Evolutionary conservation across 2,329 filamentous ascomycete species (phyloP).

Genomic region (Fusarium sp.): DNA sequence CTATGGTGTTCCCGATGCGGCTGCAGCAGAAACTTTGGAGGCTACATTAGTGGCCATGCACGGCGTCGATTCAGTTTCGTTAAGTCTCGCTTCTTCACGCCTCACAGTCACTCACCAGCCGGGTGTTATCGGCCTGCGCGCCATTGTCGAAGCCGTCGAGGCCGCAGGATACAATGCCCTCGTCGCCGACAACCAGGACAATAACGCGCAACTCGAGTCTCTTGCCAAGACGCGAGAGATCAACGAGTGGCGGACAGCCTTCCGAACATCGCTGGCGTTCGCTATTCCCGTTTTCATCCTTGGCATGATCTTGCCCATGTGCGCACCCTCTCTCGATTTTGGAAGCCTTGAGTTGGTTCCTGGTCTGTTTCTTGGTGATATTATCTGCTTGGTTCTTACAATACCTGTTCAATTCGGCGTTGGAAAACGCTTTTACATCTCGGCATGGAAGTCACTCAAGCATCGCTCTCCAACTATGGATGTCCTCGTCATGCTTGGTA

Average conservation of each 20-base stretch:
- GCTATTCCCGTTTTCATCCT: constrained; percentile 92
- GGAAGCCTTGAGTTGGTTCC: constrained; percentile 76
- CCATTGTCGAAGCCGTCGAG: constrained; percentile 87
- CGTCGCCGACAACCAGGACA: constrained; percentile 92
- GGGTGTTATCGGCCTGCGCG: constrained; percentile 80
- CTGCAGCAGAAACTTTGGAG: constrained; percentile 81
- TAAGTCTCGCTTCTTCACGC: constrained; percentile 81
- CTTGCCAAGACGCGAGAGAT: constrained; percentile 97
- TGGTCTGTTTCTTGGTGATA: constrained; percentile 89
- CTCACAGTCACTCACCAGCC: constrained; percentile 82
- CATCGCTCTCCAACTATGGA: constrained; percentile 98
- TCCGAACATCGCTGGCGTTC: constrained; percentile 83
- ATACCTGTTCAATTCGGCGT: constrained; percentile 97
- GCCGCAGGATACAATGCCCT: constrained; percentile 89
- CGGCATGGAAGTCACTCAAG: constrained; percentile 92
- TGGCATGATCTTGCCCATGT: constrained; percentile 96
- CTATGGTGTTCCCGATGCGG: constrained; percentile 82
- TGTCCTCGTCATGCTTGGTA: constrained; percentile 93
- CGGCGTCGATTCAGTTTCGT: constrained; percentile 80
- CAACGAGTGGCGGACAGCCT: constrained; percentile 89
- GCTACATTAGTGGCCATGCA: constrained; percentile 73
- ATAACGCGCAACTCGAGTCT: constrained; percentile 95
- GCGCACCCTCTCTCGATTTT: constrained; percentile 81
- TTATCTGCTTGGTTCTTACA: constrained; percentile 86
- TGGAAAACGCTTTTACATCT: constrained; percentile 92